Evolutionary conservation across 352 stramenopile genomes (phyloP).

Genomic region (Globisporangium camurandrum): DNA sequence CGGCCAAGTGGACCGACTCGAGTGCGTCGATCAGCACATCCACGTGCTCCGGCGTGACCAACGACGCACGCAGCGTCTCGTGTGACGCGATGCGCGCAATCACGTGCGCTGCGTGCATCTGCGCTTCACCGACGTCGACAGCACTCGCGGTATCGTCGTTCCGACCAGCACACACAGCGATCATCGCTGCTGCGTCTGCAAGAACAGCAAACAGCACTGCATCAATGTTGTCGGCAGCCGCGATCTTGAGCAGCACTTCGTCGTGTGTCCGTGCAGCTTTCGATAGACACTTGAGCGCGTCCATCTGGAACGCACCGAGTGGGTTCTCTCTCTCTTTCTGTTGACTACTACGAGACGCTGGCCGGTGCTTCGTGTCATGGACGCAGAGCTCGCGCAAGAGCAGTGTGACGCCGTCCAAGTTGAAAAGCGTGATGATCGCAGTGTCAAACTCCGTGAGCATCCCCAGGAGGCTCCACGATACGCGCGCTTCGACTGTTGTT

Average conservation of each 20-base stretch:
- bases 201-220: conserved; percentile 39
- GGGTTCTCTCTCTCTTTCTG: too few species aligned
- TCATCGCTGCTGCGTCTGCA: conserved; percentile 1
- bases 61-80: conserved; percentile 38
- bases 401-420: conserved; percentile 47
- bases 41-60: conserved; percentile 52
- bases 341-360: conserved; percentile 2
- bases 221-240: conserved; percentile 30
- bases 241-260: conserved; percentile 64
- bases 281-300: conserved; percentile 64
- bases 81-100: conserved; percentile 44
- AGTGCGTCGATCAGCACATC: conserved; percentile 58
- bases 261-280: conserved; percentile 42
- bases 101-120: conserved; percentile 53
- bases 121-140: conserved; percentile 18
- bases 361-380: not conserved
- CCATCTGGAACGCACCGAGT: conserved; percentile 23
- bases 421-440: conserved; percentile 53
- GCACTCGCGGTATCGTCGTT: not conserved
- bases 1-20: conserved; percentile 57
- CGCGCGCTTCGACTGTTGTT: conserved; percentile 23
- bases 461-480: conserved; percentile 49
- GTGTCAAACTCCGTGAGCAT: conserved; percentile 47
- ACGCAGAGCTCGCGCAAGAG: conserved; percentile 43
- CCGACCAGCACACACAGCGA: not conserved